Evolutionary conservation across 1,139 yeast species (phyloP), one percentile per base, ranked within the genome.

Genomic region (Taphrina deformans): DNA sequence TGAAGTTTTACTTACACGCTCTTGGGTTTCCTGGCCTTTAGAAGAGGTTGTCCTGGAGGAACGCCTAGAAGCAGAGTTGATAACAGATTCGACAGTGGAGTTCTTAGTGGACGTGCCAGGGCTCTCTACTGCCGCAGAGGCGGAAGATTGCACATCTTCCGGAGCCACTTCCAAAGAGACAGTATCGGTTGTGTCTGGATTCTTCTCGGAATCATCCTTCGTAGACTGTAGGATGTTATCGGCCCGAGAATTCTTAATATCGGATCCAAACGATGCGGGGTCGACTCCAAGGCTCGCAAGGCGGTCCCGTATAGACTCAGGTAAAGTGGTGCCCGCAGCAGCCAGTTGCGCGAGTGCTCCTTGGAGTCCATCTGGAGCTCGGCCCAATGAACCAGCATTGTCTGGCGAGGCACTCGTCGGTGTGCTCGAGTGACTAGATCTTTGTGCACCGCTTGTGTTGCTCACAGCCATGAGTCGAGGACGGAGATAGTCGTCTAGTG

Each of bases 401-500:
- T 10, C 27, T 14, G 48, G 1, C 14, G 41, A 12, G 35, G 48
- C 23, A 18, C 24, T 23, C n/a, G 46, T 51, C n/a, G 58, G 40
- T 33, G 55, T 33, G 14, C 23, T 10, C 9, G 62, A 14, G 2
- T 44, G 53, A n/a, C 38, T 48, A 10, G 26, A 21, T 14, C 44
- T 21, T 21, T 33, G 45, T 10, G 55, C n/a, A 31, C 24, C 29
- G 10, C 14, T 9, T 5, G 48, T 2, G 48, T 21, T 40, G 16
- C 46, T 52, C 6, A 53, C 44, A 29, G 29, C 44, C 27, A 38
- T 27, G 16, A 69, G 31, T 7, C 72, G 70, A 14, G 65, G 61
- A 18, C 69, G 61, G 12, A 71, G 76, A 71, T 89, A 90, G 1
- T 85, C 82, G 62, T 84, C 86, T 46, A 92, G 80, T 0, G 92